Evolutionary conservation across 2,329 filamentous ascomycete genomes (phyloP).

Genomic region (Rosellinia necatrix): DNA sequence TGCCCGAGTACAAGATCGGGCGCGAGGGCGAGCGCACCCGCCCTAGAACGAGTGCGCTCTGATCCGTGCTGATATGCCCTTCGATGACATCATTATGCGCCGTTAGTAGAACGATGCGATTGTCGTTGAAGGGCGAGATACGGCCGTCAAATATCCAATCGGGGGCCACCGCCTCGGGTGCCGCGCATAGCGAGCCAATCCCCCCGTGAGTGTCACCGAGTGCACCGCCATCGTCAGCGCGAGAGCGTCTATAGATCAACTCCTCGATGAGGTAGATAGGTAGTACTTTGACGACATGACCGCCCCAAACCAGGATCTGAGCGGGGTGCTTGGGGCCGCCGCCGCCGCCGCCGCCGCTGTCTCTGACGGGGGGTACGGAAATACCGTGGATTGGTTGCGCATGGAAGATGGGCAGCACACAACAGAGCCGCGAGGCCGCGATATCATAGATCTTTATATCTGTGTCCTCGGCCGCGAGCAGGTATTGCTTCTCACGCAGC

Average conservation of each 20-base stretch:
- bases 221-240: background rate
- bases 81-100: constrained; percentile 83
- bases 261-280: constrained; percentile 40
- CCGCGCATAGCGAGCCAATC: constrained; percentile 13
- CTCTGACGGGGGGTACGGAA: constrained; percentile 42
- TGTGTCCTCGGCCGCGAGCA: constrained; percentile 66
- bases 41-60: constrained; percentile 47
- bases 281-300: constrained; percentile 58
- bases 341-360: background rate
- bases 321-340: constrained; percentile 5
- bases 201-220: background rate
- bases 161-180: constrained; percentile 52
- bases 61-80: constrained; percentile 42
- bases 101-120: constrained; percentile 68
- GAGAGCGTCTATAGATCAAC: background rate
- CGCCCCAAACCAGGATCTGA: constrained; percentile 71
- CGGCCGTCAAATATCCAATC: constrained; percentile 81
- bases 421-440: constrained; percentile 43
- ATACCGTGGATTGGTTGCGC: constrained; percentile 79
- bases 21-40: constrained; percentile 67
- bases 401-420: constrained; percentile 60
- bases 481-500: constrained; percentile 41
- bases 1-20: constrained; percentile 86
- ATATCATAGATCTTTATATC: constrained; percentile 59
- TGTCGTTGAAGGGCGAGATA: constrained; percentile 51